phyloP scores from a whole-genome alignment of 2,329 filamentous ascomycete species.

The Alternaria ethzedia region DNA sequence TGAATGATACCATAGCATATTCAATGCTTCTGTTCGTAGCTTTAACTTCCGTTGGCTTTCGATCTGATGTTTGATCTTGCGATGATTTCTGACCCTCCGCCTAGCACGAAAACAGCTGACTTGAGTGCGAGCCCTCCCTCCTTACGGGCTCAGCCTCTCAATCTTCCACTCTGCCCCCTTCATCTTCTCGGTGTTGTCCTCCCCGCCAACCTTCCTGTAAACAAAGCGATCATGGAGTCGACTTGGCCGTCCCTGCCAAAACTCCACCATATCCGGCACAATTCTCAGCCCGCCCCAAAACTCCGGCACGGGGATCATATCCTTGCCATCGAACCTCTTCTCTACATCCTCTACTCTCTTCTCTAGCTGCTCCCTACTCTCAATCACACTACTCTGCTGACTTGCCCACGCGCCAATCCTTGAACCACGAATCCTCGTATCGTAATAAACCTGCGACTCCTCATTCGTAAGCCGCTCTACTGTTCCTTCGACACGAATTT shows the following conservation, averaged over 20 bases:
- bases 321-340: slow-evolving; percentile 72
- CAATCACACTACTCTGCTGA: slow-evolving; percentile 79
- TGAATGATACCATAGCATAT: slow-evolving; percentile 4
- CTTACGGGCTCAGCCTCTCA: slow-evolving; percentile 74
- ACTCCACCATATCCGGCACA: slow-evolving; percentile 86
- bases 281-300: slow-evolving; percentile 95
- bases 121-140: not conserved
- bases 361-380: slow-evolving; percentile 75
- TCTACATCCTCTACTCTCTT: slow-evolving; percentile 78
- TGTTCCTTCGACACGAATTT: slow-evolving; percentile 86
- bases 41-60: not conserved
- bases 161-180: slow-evolving; percentile 63
- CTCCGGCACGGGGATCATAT: slow-evolving; percentile 85
- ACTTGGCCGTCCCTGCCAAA: slow-evolving; percentile 92
- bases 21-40: not conserved
- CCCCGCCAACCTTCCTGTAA: slow-evolving; percentile 68
- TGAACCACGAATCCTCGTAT: slow-evolving; percentile 75
- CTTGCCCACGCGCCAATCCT: slow-evolving; percentile 94
- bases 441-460: slow-evolving; percentile 74
- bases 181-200: slow-evolving; percentile 12
- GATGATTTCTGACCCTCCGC: not conserved
- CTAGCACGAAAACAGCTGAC: not conserved
- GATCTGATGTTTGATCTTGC: not conserved
- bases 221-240: slow-evolving; percentile 92
- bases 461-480: slow-evolving; percentile 70